Evolutionary conservation across 129 eudicot genomes (phyloP), one percentile per base, ranked within the genome.

Genomic region (Flaveria bidentis): DNA sequence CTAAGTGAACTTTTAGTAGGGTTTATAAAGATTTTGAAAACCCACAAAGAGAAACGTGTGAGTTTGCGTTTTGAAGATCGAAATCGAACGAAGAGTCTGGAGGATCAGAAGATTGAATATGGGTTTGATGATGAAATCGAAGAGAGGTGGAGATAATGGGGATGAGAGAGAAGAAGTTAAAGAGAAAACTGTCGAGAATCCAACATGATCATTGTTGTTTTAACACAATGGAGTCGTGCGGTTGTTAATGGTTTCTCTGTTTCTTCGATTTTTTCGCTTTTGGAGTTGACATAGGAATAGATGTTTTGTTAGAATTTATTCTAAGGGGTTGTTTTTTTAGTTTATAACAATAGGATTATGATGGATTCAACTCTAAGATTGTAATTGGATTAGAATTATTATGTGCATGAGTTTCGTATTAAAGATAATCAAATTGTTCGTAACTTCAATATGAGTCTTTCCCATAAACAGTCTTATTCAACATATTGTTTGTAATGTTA

Each of bases 11-110:
- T 58, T 36, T 30, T 61, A 39, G 62, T 80, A 64, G 83, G 83
- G 74, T 73, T 80, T 64, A 72, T 53, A 39, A 65, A 42, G 74
- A 64, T 23, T 15, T 49, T 20, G 4, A 36, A 79, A 71, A 71
- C 77, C 72, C 72, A 61, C 5, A 71, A 71, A 22, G 30, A n/a
- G 17, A 79, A 61, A 70, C 53, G 61, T 70, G 76, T 23, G 67
- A 60, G 18, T 4, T 45, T 70, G 64, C 17, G 64, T 23, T 46
- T 36, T 36, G 50, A 45, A 45, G 72, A 71, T 79, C 73, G 25
- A 61, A 28, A 78, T 77, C 50, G 72, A 78, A 17, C 9, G 42
- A 39, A 73, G 69, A 52, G 14, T 53, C 2, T 4, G 58, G 58
- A 61, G 25, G 61, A 74, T 60, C 61, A 74, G 52, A 74, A 16